Evolutionary conservation across 2,329 filamentous ascomycete genomes (phyloP).

Genomic region (Cryphonectria carpinicola): DNA sequence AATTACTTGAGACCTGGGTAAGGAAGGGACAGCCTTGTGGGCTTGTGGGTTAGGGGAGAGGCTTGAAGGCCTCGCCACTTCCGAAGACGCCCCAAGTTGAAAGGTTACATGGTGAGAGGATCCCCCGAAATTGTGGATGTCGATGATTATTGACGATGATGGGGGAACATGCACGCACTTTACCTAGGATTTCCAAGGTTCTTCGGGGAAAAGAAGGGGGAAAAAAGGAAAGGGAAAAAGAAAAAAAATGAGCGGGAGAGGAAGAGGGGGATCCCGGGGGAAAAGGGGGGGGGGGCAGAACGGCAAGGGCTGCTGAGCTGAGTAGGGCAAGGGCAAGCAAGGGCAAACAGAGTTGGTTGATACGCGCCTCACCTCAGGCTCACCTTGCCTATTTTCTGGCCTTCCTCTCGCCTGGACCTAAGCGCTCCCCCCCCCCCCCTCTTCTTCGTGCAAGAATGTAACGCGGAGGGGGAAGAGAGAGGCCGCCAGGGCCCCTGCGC

Average conservation of each 20-base stretch:
- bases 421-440: neutral
- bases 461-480: neutral
- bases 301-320: neutral
- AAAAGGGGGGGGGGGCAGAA: neutral
- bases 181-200: neutral
- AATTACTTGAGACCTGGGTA: neutral
- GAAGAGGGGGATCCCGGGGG: neutral
- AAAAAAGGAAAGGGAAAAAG: neutral
- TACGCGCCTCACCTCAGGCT: neutral
- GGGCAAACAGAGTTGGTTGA: neutral
- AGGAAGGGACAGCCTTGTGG: neutral
- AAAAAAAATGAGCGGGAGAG: neutral
- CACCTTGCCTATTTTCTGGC: neutral
- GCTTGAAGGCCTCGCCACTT: constrained; percentile 5
- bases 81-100: neutral
- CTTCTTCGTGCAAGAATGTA: neutral
- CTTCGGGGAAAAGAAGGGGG: neutral
- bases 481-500: neutral
- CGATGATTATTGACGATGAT: neutral
- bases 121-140: neutral
- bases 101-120: constrained; percentile 6
- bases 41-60: neutral
- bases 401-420: neutral
- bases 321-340: neutral
- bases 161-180: constrained; percentile 14